A percentile compares a stretch with the other conserved stretches of the same genome.
Evolutionary conservation across 208 protist genomes (phyloP).

Genomic region (Entamoeba moshkovskii): DNA sequence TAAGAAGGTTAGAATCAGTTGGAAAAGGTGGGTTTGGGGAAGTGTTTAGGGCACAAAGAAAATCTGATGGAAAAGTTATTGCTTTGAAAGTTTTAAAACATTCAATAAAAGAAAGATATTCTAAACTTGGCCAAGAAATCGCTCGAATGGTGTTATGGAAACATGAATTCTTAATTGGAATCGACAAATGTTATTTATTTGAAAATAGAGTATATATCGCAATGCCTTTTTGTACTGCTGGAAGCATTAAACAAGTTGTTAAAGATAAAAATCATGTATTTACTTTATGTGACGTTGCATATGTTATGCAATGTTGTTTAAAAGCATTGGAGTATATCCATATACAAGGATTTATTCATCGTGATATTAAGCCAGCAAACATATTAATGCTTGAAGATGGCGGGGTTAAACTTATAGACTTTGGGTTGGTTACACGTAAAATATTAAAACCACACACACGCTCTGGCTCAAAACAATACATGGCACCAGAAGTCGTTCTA

Average conservation of each 20-base stretch:
- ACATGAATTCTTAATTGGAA: not conserved
- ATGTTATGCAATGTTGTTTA: slow-evolving; percentile 17
- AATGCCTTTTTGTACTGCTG: not conserved
- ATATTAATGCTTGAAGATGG: slow-evolving; percentile 26
- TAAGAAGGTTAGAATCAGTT: not conserved
- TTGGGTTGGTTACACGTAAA: slow-evolving; percentile 18
- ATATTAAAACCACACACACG: not conserved
- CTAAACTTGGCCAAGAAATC: not conserved
- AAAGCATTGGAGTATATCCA: slow-evolving; percentile 3
- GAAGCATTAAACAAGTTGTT: not conserved
- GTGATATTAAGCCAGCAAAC: slow-evolving; percentile 42
- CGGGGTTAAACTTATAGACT: slow-evolving; percentile 37
- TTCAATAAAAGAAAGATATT: not conserved
- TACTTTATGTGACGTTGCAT: not conserved
- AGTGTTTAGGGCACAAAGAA: not conserved
- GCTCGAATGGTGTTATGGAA: not conserved
- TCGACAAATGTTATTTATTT: not conserved
- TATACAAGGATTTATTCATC: slow-evolving; percentile 5
- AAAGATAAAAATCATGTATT: not conserved
- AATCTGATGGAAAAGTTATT: not conserved
- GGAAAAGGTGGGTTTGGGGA: not conserved
- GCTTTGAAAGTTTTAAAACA: not conserved
- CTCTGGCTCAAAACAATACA: slow-evolving; percentile 17
- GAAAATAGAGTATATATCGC: not conserved
- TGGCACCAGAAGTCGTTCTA: slow-evolving; percentile 17